phyloP scores from a whole-genome alignment of 1,284 basidiomycete genomes.

The Ganoderma lucidum region DNA sequence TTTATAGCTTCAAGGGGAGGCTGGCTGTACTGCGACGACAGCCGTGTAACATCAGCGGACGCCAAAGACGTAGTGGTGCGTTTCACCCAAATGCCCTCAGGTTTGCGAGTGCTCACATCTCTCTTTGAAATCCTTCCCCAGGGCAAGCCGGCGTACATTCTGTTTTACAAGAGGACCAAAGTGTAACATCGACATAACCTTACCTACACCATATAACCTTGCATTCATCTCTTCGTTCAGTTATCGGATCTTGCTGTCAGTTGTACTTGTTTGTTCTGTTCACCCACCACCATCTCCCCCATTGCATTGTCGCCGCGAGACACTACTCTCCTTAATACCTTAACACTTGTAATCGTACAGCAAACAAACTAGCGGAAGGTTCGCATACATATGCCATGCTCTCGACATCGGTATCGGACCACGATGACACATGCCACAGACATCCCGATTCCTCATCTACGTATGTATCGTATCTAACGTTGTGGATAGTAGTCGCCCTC shows the following conservation, averaged over 20 bases:
- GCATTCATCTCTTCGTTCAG: slow-evolving; percentile 40
- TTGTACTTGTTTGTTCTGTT: slow-evolving; percentile 37
- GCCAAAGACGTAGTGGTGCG: slow-evolving; percentile 86
- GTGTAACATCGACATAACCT: slow-evolving; percentile 44
- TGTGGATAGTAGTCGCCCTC: slow-evolving; percentile 3
- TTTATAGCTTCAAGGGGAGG: slow-evolving; percentile 81
- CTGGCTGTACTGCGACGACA: slow-evolving; percentile 92
- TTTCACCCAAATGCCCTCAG: slow-evolving; percentile 34
- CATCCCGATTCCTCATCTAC: slow-evolving; percentile 11
- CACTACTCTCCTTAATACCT: slow-evolving; percentile 38
- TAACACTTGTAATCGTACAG: slow-evolving; percentile 48
- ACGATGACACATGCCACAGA: not conserved
- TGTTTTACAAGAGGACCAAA: slow-evolving; percentile 84
- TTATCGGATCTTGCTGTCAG: slow-evolving; percentile 43
- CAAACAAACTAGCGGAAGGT: slow-evolving; percentile 30
- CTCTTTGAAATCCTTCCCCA: slow-evolving; percentile 42
- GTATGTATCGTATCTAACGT: slow-evolving; percentile 11
- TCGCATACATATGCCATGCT: slow-evolving; percentile 6
- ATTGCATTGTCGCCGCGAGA: slow-evolving; percentile 29
- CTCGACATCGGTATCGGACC: not conserved
- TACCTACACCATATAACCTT: slow-evolving; percentile 33
- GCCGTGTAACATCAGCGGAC: slow-evolving; percentile 73
- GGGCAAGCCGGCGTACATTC: slow-evolving; percentile 88
- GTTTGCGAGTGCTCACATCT: not conserved
- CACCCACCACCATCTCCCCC: slow-evolving; percentile 4